Conservation (phyloP, 306 rosid genomes). For the Vachellia collinsii region DNA sequence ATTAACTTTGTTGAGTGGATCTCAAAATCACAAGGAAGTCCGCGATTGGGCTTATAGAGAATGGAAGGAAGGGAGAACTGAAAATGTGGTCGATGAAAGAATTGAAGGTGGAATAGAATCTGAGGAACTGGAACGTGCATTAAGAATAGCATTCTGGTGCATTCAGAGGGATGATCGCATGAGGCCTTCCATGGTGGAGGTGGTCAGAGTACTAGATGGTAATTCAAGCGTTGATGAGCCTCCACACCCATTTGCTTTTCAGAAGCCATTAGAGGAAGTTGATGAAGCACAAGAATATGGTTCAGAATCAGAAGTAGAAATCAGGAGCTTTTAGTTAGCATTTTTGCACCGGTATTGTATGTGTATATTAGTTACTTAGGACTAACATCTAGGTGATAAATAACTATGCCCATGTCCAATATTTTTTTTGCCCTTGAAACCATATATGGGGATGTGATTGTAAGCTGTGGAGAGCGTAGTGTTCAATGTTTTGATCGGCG, state of each 20-base stretch:
- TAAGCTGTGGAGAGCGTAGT: background rate
- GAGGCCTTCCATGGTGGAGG: constrained; percentile 79
- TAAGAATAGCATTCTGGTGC: constrained; percentile 87
- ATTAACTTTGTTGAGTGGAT: constrained; percentile 57
- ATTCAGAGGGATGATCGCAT: constrained; percentile 59
- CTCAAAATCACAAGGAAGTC: constrained; percentile 44
- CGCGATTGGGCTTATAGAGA: constrained; percentile 64
- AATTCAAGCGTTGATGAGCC: constrained; percentile 71
- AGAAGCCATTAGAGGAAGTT: constrained; percentile 32
- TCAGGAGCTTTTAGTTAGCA: constrained; percentile 6
- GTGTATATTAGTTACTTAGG: constrained; percentile 58
- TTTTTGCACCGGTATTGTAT: constrained; percentile 25
- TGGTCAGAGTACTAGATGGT: constrained; percentile 79
- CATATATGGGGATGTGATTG: background rate
- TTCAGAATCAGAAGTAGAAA: constrained; percentile 39
- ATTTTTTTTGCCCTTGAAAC: background rate
- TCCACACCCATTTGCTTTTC: constrained; percentile 61
- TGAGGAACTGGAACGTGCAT: constrained; percentile 61
- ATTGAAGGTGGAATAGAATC: constrained; percentile 43
- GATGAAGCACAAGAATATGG: constrained; percentile 39
- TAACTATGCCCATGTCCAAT: constrained; percentile 17
- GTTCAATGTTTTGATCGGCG: background rate
- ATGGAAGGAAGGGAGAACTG: constrained; percentile 59
- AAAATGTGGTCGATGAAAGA: constrained; percentile 60
- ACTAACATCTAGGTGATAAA: constrained; percentile 56